phyloP scores from a whole-genome alignment of 1,139 yeast genomes.

The Diutina neorugosa region DNA sequence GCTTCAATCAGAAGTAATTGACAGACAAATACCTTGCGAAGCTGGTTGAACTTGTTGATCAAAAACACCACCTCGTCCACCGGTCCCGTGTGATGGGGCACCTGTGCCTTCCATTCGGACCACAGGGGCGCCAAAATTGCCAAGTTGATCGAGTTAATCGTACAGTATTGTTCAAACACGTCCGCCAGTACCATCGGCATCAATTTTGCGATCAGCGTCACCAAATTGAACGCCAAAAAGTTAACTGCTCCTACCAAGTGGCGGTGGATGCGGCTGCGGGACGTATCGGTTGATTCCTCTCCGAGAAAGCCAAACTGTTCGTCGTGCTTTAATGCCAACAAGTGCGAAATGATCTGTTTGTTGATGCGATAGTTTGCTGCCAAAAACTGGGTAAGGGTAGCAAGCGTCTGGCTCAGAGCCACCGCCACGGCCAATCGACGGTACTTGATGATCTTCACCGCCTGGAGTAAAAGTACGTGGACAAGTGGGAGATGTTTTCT shows the following conservation, averaged over 20 bases:
- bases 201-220: slow-evolving; percentile 17
- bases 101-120: slow-evolving; percentile 5
- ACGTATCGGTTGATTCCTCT: slow-evolving; percentile 1
- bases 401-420: slow-evolving; percentile 15
- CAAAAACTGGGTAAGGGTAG: slow-evolving; percentile 19
- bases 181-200: slow-evolving; percentile 28
- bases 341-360: slow-evolving; percentile 22
- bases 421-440: slow-evolving; percentile 16
- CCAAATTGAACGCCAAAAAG: slow-evolving; percentile 19
- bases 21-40: slow-evolving; percentile 28
- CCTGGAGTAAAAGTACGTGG: slow-evolving; percentile 17
- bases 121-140: slow-evolving; percentile 8
- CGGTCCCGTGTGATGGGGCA: slow-evolving; percentile 6
- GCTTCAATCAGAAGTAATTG: slow-evolving; percentile 29
- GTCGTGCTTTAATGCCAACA: slow-evolving; percentile 22
- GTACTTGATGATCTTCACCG: slow-evolving; percentile 20
- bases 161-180: slow-evolving; percentile 28
- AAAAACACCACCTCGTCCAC: slow-evolving; percentile 12
- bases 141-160: slow-evolving; percentile 20
- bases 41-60: slow-evolving; percentile 22
- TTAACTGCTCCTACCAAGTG: slow-evolving; percentile 8
- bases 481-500: slow-evolving; percentile 6
- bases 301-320: slow-evolving; percentile 12
- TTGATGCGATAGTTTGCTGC: slow-evolving; percentile 25
- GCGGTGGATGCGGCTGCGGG: neutral